Evolutionary conservation across 2,329 filamentous ascomycete species (phyloP).

Genomic region (Pyricularia sp.): DNA sequence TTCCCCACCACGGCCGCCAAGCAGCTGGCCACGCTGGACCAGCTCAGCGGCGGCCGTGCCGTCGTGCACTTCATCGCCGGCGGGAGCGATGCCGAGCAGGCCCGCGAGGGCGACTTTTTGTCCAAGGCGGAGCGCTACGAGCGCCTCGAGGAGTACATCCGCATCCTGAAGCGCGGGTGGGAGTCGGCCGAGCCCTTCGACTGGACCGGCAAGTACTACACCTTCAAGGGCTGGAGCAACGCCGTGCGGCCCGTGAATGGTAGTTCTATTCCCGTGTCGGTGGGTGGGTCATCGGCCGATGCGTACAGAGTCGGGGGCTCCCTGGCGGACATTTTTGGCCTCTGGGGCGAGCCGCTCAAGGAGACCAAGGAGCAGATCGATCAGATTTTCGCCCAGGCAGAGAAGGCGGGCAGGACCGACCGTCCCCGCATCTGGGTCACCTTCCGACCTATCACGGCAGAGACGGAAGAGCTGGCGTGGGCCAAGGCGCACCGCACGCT

Average conservation of each 20-base stretch:
- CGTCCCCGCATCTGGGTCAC: conserved; percentile 54
- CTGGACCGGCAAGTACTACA: conserved; percentile 51
- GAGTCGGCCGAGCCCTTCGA: conserved; percentile 46
- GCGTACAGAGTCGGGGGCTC: conserved; percentile 50
- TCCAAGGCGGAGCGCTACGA: conserved; percentile 48
- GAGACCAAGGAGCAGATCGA: conserved; percentile 56
- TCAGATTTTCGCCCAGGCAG: conserved; percentile 47
- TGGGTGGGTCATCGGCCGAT: conserved; percentile 48
- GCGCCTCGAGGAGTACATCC: conserved; percentile 52
- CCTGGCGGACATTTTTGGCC: conserved; percentile 52
- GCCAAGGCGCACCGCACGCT: conserved; percentile 48
- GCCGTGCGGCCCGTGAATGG: conserved; percentile 42
- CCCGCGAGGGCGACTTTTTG: conserved; percentile 49
- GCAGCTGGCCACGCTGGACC: conserved; percentile 50
- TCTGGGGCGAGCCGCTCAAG: conserved; percentile 55
- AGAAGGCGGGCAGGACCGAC: conserved; percentile 45
- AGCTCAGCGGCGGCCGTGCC: conserved; percentile 45
- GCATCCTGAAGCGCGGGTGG: conserved; percentile 50
- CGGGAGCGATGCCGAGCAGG: conserved; percentile 50
- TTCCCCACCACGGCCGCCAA: conserved; percentile 55
- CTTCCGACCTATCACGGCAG: conserved; percentile 50
- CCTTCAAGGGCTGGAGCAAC: conserved; percentile 49
- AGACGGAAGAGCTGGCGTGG: conserved; percentile 55
- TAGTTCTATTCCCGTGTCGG: conserved; percentile 42
- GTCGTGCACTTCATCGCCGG: conserved; percentile 55